phyloP scores from a whole-genome alignment of 495 filamentous ascomycete genomes.

The Evernia prunastri region DNA sequence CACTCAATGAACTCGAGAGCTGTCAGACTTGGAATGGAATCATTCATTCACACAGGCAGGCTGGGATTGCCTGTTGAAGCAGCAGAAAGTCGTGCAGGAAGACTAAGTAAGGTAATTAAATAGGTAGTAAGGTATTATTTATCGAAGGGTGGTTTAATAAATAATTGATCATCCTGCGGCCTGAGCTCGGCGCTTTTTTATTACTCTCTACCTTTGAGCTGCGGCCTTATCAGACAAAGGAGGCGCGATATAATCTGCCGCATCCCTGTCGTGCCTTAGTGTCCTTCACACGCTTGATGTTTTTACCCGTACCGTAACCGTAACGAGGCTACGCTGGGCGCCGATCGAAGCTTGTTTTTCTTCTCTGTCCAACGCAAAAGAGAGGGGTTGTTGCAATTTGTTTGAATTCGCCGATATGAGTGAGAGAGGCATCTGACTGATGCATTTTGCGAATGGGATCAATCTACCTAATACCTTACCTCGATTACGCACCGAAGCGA shows the following conservation, averaged over 20 bases:
- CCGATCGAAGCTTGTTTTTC: slow-evolving; percentile 14
- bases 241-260: background rate
- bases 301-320: slow-evolving; percentile 13
- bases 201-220: background rate
- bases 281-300: too few species aligned
- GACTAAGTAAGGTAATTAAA: too few species aligned
- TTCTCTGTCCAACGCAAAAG: background rate
- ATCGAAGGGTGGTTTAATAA: too few species aligned
- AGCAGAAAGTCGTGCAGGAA: too few species aligned
- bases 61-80: background rate
- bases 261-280: slow-evolving; percentile 9
- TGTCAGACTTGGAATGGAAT: background rate
- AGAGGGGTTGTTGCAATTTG: background rate
- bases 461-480: too few species aligned
- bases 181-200: slow-evolving; percentile 16
- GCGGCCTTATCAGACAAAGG: slow-evolving; percentile 13
- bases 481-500: background rate
- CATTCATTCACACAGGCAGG: background rate
- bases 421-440: too few species aligned
- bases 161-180: background rate
- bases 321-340: slow-evolving; percentile 1
- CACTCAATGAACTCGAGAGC: background rate
- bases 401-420: background rate
- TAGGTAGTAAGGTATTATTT: too few species aligned
- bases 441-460: background rate